Percentiles rank a stretch among this genome's conserved stretches.
Evolutionary conservation across 116 monocot species (phyloP).

Genomic region (Cymodocea nodosa): DNA sequence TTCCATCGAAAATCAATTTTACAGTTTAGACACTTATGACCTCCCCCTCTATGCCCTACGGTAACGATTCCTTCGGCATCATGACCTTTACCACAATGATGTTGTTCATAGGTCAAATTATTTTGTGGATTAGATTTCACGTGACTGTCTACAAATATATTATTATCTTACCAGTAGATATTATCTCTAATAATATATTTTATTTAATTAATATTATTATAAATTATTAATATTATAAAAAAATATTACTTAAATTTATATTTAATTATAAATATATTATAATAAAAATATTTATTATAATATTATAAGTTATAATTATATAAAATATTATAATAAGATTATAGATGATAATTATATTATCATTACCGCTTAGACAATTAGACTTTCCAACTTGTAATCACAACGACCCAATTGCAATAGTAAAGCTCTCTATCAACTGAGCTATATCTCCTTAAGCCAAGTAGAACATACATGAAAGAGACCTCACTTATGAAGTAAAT

Average conservation of each 20-base stretch:
- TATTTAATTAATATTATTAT: too few species aligned
- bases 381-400: conserved; percentile 7
- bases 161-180: too few species aligned
- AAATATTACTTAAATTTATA: too few species aligned
- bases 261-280: too few species aligned
- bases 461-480: conserved; percentile 17
- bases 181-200: too few species aligned
- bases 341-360: too few species aligned
- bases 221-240: too few species aligned
- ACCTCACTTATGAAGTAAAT: conserved; percentile 14
- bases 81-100: neutral
- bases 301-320: too few species aligned
- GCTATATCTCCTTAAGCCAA: conserved; percentile 12
- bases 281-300: too few species aligned
- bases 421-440: conserved; percentile 18
- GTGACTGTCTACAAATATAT: too few species aligned
- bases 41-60: neutral
- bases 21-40: neutral
- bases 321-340: too few species aligned
- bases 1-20: neutral
- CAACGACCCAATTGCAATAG: conserved; percentile 19
- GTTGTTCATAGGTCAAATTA: neutral
- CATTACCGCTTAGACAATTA: conserved; percentile 13
- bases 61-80: neutral
- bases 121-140: neutral